Conservation (phyloP, 176 grass and related monocot genomes). For the Echinochloa phyllopogon region DNA sequence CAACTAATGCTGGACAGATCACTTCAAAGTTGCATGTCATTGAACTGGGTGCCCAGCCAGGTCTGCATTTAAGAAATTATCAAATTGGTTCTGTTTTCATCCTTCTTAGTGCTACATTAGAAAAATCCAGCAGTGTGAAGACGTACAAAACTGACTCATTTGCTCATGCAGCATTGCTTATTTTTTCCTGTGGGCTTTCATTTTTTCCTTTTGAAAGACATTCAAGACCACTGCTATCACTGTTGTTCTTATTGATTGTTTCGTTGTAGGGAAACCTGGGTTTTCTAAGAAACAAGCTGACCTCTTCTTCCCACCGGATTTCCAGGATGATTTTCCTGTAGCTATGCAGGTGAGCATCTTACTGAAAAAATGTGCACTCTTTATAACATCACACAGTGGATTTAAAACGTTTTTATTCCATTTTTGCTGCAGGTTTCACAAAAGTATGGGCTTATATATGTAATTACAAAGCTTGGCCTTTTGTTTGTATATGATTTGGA, state of each 20-base stretch:
- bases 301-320: constrained; percentile 95
- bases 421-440: constrained; percentile 80
- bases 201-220: background rate
- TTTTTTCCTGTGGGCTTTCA: background rate
- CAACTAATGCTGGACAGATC: constrained; percentile 86
- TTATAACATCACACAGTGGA: constrained; percentile 1
- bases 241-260: constrained; percentile 11
- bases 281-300: constrained; percentile 99
- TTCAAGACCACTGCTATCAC: background rate
- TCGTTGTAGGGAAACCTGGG: constrained; percentile 72
- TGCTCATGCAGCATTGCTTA: no score
- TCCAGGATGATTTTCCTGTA: constrained; percentile 96
- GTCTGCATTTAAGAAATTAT: constrained; percentile 39
- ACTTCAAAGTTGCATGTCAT: constrained; percentile 96
- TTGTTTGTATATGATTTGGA: constrained; percentile 99
- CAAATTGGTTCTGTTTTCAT: background rate
- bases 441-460: constrained; percentile 94
- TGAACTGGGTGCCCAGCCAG: constrained; percentile 92
- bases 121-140: background rate
- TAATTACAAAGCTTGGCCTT: constrained; percentile 96
- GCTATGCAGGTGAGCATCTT: constrained; percentile 84
- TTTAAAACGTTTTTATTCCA: constrained; percentile 38
- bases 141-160: background rate
- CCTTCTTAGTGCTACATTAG: constrained; percentile 5
- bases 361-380: background rate